phyloP scores from a whole-genome alignment of 2,329 filamentous ascomycete genomes.

The Ophiostoma novo-ulmi region DNA sequence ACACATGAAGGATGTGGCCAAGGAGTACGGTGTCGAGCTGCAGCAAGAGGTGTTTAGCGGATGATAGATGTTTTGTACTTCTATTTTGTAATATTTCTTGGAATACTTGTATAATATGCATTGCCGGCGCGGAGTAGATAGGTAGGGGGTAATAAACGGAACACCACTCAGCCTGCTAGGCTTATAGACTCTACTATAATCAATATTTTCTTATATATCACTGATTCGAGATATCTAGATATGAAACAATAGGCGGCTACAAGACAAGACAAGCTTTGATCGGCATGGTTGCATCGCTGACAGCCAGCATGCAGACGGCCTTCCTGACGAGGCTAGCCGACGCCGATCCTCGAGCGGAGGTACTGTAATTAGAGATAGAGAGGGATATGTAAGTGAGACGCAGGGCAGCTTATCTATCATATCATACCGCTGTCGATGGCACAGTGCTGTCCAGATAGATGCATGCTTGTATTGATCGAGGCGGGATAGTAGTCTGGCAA shows the following conservation, averaged over 20 bases:
- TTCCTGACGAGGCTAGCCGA: conserved; percentile 9
- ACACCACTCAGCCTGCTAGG: neutral
- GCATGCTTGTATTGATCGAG: neutral
- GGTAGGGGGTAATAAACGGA: neutral
- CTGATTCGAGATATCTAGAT: too few species aligned
- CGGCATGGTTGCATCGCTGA: neutral
- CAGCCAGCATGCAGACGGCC: neutral
- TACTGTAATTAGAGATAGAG: neutral
- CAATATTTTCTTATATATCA: neutral
- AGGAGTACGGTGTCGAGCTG: conserved; percentile 85
- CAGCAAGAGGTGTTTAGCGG: conserved; percentile 87
- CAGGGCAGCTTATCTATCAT: neutral
- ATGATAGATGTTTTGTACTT: conserved; percentile 35
- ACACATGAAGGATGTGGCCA: conserved; percentile 80
- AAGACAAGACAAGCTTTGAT: conserved; percentile 1
- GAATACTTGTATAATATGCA: neutral
- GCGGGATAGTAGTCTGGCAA: neutral
- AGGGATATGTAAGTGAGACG: neutral
- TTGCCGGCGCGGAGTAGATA: neutral
- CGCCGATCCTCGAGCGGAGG: neutral
- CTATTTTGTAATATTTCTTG: neutral
- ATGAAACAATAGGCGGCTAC: neutral
- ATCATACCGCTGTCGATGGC: neutral
- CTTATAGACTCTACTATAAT: conserved; percentile 3
- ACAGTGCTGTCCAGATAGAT: neutral